Evolutionary conservation across 2,329 filamentous ascomycete species (phyloP).

Genomic region (Akanthomyces lecanii): DNA sequence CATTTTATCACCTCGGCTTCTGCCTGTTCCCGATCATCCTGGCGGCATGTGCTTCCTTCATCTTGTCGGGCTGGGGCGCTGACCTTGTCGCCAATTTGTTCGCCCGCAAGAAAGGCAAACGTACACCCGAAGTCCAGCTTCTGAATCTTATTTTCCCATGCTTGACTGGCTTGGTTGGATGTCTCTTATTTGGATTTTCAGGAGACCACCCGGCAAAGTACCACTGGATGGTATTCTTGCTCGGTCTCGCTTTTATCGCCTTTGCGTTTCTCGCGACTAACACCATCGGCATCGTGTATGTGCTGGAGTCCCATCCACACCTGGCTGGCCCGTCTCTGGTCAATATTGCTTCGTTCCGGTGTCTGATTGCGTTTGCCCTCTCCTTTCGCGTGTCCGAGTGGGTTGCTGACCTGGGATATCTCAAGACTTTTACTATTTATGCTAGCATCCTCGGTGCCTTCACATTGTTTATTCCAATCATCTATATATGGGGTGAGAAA

Average conservation of each 20-base stretch:
- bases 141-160: slow-evolving; percentile 29
- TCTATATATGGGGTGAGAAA: slow-evolving; percentile 22
- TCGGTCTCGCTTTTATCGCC: slow-evolving; percentile 25
- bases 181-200: slow-evolving; percentile 30
- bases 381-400: slow-evolving; percentile 26
- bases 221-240: slow-evolving; percentile 26
- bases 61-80: slow-evolving; percentile 29
- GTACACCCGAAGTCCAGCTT: slow-evolving; percentile 32
- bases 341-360: slow-evolving; percentile 30
- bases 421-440: slow-evolving; percentile 28
- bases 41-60: slow-evolving; percentile 19
- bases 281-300: slow-evolving; percentile 28
- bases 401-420: slow-evolving; percentile 25
- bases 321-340: slow-evolving; percentile 28
- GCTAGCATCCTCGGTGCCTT: slow-evolving; percentile 29
- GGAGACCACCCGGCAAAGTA: slow-evolving; percentile 22
- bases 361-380: slow-evolving; percentile 29
- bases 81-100: slow-evolving; percentile 26
- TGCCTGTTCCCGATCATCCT: slow-evolving; percentile 24
- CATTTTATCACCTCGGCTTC: slow-evolving; percentile 28
- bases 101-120: slow-evolving; percentile 25
- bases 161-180: slow-evolving; percentile 26
- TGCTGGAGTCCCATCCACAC: slow-evolving; percentile 31
- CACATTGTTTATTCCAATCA: slow-evolving; percentile 26
- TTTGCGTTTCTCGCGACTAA: slow-evolving; percentile 27